Percentiles rank a stretch among this genome's conserved stretches.
These are phyloP conservation scores for Cutaneotrichosporon arboriforme DNA, from an alignment of 1,284 basidiomycete genomes.

Conservation along the genomic window DNA sequence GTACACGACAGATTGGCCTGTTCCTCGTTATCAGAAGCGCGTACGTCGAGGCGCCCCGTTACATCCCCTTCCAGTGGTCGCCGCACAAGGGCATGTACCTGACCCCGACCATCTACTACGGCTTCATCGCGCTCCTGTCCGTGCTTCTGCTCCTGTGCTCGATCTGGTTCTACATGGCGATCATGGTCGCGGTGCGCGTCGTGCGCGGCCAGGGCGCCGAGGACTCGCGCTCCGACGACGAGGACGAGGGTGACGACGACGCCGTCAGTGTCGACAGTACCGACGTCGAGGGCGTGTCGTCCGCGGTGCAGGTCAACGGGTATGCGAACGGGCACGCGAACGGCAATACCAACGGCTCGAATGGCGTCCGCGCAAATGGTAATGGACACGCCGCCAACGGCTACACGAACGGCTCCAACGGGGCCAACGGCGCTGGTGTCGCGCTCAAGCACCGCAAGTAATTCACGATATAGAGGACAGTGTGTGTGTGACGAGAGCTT, in stretches of 20 bases:
- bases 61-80: constrained; percentile 58
- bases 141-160: constrained; percentile 61
- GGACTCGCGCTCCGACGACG: constrained; percentile 80
- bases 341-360: not conserved
- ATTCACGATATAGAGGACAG: not conserved
- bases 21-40: constrained; percentile 61
- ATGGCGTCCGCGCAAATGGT: not conserved
- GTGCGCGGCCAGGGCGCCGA: constrained; percentile 71
- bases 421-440: not conserved
- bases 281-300: not conserved
- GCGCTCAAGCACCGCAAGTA: constrained; percentile 3
- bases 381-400: not conserved
- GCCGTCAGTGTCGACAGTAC: constrained; percentile 7
- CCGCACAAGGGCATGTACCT: constrained; percentile 59
- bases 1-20: constrained; percentile 78
- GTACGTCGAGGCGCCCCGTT: constrained; percentile 52
- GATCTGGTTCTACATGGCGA: constrained; percentile 82
- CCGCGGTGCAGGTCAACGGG: not conserved
- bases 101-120: constrained; percentile 50
- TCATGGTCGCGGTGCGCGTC: constrained; percentile 72
- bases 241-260: constrained; percentile 52
- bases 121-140: constrained; percentile 58
- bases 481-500: not conserved
- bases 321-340: constrained; percentile 2
- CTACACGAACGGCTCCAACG: not conserved